Evolutionary conservation across 129 eudicot genomes (phyloP), one percentile per base, ranked within the genome.

Genomic region (Lactuca saligna): DNA sequence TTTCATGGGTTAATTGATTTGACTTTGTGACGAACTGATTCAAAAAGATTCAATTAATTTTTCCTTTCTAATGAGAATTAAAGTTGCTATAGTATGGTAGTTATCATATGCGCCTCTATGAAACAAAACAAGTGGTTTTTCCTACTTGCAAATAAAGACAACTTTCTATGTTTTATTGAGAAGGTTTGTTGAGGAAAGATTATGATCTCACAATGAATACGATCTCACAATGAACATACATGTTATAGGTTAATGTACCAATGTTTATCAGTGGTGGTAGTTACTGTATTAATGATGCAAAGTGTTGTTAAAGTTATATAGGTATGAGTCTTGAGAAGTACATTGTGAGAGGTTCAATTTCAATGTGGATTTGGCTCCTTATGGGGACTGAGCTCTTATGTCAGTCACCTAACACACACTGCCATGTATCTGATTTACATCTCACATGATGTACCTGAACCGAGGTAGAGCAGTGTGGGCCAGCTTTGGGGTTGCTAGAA

Each of bases 11-110:
- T 37, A 35, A 54, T 11, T 37, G 50, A 68, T 69, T 70, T 32
- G 66, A 70, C 33, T 57, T 70, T 59, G 14, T 50, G 16, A 8
- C n/a, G 33, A 69, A 44, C 57, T 41, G 46, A 69, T 69, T 11
- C 16, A 7, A 37, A 70, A 58, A 48, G 66, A 2, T 59, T 48
- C 11, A 17, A 48, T 59, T 71, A 46, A 42, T 1, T 15, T n/a
- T 57, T 56, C 11, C 17, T 57, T 56, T 13, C 8, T 25, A 4
- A 10, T 25, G 41, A 44, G 56, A 41, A 25, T 56, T 31, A 37
- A 58, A 20, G 25, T 25, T 55, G 37, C 20, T 7, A 13, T 14
- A 8, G 4, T 17, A 38, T 46, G 2, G 6, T 56, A 41, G 65
- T 41, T 69, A 17, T 33, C n/a, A 41, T 42, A 42, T 66, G 58